Evolutionary conservation across 345 rosid species (phyloP), one percentile per base, ranked within the genome.

Genomic region (Pseudoturritis turrita): DNA sequence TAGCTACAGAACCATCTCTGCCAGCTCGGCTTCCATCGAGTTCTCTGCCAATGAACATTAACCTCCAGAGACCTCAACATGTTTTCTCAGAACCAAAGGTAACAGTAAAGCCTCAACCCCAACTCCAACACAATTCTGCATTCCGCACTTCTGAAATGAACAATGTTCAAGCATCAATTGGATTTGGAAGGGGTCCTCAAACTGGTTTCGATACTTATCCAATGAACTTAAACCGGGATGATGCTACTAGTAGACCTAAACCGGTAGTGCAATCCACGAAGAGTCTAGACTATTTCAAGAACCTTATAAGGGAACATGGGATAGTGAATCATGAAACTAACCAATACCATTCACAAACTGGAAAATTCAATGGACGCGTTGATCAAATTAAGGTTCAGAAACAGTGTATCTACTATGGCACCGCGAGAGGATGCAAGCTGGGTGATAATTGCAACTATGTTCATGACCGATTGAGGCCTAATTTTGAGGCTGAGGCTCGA

Each of bases 301-400:
- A 85, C 40, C 86, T 91, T 10, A 85, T 89, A 14, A 86, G 82
- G 81, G 78, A 80, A 72, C 93, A 89, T 83, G 96, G 96, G 31
- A 64, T 57, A 26, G 83, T 54, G 41, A 77, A 61, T 78, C 71
- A 62, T 47, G 78, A 81, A 50, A 61, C 53, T 14, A 62, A 54
- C 7, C 61, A 68, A 40, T 29, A 19, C 44, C 49, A 68, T n/a
- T 25, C 80, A 56, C 65, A 75, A 67, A 40, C 6, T 39, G 64
- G 40, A 40, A 59, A 52, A 17, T 11, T 31, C 53, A 31, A 61
- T 33, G 49, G 81, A 79, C 50, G 45, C 0, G 2, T 18, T 10
- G 45, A 73, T 76, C 19, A 10, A 55, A 23, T 2, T 46, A 84
- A 79, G 83, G 64, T 53, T 55, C 60, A 29, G 75, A 82, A 80